Evolutionary conservation across 176 grass and related monocot species (phyloP), one percentile per base, ranked within the genome.

Genomic region (Aechmea fasciata): DNA sequence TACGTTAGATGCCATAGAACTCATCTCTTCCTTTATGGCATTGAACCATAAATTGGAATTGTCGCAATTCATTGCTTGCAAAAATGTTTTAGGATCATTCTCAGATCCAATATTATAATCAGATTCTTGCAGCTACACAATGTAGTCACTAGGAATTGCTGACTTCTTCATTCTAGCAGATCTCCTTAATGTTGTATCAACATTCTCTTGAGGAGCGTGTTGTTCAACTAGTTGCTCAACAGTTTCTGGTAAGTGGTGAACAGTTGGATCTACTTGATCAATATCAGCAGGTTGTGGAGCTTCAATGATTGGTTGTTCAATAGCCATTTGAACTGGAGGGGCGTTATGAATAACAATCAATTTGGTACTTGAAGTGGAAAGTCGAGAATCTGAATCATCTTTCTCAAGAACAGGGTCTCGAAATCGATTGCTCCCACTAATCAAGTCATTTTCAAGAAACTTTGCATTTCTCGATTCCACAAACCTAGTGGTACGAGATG

Each of bases 21-120:
- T 71, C 23, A 71, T 11, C 10, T 71, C 22, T 14, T 71, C 23
- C n/a, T n/a, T n/a, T n/a, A n/a, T n/a, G n/a, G n/a, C n/a, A n/a
- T n/a, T n/a, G n/a, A n/a, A n/a, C n/a, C 5, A 51, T 71, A 52
- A 52, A 11, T 52, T 2, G 13, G 51, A 52, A 11, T 52, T 2
- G 1, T 52, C 13, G 51, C 0, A 52, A 52, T 13, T 52, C 1
- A 52, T 52, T 1, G 51, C 51, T 52, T 66, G 0, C 13, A 6
- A 66, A 66, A 66, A 47, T 28, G 63, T 29, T 1, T 3, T 47
- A 0, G 23, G 20, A 33, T 66, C 0, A 11, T 66, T 66, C 11
- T 66, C 1, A 0, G 14, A 2, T 28, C 11, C 5, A 66, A 66
- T 66, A 33, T 66, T 22, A 66, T 22, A 25, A 28, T 28, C 63